Evolutionary conservation across 306 rosid species (phyloP), one percentile per base, ranked within the genome.

Genomic region (Ochetophila trinervis): DNA sequence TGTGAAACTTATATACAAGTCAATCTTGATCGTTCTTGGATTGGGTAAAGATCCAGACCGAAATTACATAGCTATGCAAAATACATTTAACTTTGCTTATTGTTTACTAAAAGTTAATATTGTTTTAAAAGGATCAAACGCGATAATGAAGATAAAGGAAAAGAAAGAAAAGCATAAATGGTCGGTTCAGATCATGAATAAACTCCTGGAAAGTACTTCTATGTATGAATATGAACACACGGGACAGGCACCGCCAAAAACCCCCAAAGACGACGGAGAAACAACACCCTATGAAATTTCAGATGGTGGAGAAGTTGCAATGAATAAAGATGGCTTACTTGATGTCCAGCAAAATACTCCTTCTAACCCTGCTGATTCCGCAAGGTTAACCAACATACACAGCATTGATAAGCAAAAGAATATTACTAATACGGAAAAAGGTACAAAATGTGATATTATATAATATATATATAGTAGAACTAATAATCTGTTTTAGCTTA

Each of bases 121-220:
- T 9, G 6, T 34, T 11, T 22, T 19, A 34, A 68, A 27, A 75
- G 77, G 70, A 8, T 67, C 60, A 5, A 15, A 19, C 35, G 42
- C 11, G 6, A 45, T 72, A 51, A 53, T 7, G 5, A 65, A 55
- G 68, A 65, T 74, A 16, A 62, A 37, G 32, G 52, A 55, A 13
- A 71, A 60, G 52, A 83, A 72, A 37, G 72, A 77, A 59, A 77
- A 68, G 21, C 91, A 85, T 35, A 17, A 5, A 37, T 79, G 85
- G 87, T 70, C 87, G 22, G 19, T 37, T 48, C 84, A 83, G 55
- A 62, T 88, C 18, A 56, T 88, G 89, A 42, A 74, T 5, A 19
- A 66, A 49, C 69, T 74, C 20, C 53, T 75, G 10, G n/a, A 70
- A 21, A 23, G 5, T 15, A 48, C 68, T 35, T 15, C 42, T 5